These are phyloP conservation scores for Hyparrhenia diplandra DNA, from an alignment of 176 grass and related monocot genomes.

Conservation along the genomic window DNA sequence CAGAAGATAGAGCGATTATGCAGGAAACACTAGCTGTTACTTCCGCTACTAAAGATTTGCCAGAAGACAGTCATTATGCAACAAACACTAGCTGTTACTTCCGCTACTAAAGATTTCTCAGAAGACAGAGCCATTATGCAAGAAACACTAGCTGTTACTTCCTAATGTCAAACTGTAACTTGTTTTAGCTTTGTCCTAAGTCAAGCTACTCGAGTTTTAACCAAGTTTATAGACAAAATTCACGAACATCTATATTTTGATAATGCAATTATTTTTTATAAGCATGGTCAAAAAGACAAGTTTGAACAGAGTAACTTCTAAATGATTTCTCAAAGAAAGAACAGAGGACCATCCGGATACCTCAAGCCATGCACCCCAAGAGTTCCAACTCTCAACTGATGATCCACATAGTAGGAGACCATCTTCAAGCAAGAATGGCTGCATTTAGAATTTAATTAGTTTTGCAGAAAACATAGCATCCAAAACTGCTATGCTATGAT, in stretches of 20 bases:
- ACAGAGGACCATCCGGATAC: slow-evolving; percentile 26
- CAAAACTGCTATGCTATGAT: slow-evolving; percentile 12
- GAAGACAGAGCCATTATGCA: not conserved
- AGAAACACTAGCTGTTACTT: not conserved
- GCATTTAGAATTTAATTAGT: slow-evolving; percentile 6
- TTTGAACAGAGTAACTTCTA: too few relatives aligned
- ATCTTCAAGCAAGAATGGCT: slow-evolving; percentile 91
- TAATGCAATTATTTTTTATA: too few relatives aligned
- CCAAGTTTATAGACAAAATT: too few relatives aligned
- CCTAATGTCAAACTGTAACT: too few relatives aligned
- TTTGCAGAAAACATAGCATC: not conserved
- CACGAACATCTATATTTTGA: too few relatives aligned
- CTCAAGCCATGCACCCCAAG: slow-evolving; percentile 97
- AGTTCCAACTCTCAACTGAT: slow-evolving; percentile 99
- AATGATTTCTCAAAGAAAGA: not conserved
- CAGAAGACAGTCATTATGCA: too few relatives aligned
- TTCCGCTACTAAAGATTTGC: too few relatives aligned
- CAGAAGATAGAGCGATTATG: too few relatives aligned
- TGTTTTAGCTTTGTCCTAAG: not conserved
- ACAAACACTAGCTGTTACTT: too few relatives aligned
- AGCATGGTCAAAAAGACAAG: not conserved
- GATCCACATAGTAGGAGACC: slow-evolving; percentile 79
- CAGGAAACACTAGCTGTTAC: too few relatives aligned
- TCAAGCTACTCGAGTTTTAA: not conserved
- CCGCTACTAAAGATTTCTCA: not conserved